Evolutionary conservation across 176 grass and related monocot species (phyloP).

Genomic region (Triticum dicoccoides): DNA sequence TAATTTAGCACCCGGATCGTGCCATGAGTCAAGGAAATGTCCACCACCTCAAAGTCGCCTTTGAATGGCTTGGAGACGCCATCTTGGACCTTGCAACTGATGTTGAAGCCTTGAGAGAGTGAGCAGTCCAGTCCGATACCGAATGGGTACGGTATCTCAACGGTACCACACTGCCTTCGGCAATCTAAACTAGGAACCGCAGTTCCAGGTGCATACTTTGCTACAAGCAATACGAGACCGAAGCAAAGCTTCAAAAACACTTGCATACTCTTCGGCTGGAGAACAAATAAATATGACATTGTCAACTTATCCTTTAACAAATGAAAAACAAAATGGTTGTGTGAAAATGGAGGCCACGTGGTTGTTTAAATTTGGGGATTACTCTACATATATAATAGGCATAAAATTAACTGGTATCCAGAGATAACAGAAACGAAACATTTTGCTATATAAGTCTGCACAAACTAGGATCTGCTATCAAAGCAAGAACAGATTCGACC

Average conservation of each 20-base stretch:
- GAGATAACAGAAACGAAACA: background rate
- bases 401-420: background rate
- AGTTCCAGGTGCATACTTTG: background rate
- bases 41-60: background rate
- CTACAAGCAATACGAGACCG: background rate
- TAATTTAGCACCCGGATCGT: background rate
- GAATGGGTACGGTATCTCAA: slow-evolving; percentile 46
- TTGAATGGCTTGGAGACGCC: background rate
- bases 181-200: background rate
- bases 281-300: background rate
- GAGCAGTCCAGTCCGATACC: slow-evolving; percentile 38
- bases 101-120: background rate
- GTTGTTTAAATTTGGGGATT: background rate
- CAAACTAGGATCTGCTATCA: background rate
- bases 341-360: background rate
- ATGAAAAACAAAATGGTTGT: background rate
- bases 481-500: background rate
- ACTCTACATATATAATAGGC: background rate
- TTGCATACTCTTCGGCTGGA: background rate
- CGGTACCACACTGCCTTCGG: slow-evolving; percentile 8
- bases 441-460: background rate
- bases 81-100: background rate
- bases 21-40: background rate
- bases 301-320: background rate
- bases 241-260: background rate